Conservation (phyloP, 306 rosid genomes). For the Albizia julibrissin region DNA sequence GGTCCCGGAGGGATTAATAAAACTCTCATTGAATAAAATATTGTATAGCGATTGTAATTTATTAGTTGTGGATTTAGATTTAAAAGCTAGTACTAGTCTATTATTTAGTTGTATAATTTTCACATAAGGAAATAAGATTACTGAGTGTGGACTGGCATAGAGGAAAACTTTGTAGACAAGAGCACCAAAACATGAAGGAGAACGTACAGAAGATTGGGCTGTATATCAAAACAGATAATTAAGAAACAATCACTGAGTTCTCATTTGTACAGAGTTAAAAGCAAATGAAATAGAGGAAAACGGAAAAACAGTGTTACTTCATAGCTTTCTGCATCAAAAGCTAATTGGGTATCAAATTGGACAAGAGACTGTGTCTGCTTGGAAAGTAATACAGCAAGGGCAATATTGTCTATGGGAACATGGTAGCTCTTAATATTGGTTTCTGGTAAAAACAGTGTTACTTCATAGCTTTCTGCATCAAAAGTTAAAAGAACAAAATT, state of each 20-base stretch:
- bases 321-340: too few relatives aligned
- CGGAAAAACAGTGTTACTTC: too few relatives aligned
- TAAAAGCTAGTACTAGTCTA: neutral
- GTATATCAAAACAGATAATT: neutral
- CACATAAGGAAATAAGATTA: neutral
- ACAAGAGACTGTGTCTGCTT: neutral
- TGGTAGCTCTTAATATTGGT: neutral
- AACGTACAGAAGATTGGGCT: neutral
- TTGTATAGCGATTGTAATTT: neutral
- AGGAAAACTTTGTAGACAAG: neutral
- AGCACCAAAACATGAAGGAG: neutral
- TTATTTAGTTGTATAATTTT: neutral
- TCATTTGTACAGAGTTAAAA: neutral
- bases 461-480: neutral
- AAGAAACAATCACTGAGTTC: neutral
- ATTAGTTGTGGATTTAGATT: neutral
- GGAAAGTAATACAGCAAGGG: neutral
- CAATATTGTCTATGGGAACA: neutral
- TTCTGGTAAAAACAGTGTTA: neutral
- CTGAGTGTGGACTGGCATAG: neutral
- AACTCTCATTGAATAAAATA: neutral
- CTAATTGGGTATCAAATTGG: neutral
- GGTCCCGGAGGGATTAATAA: neutral
- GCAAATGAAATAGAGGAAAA: neutral
- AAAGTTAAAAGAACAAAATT: neutral